Evolutionary conservation across 148 eudicot genomes (phyloP), one percentile per base, ranked within the genome.

Genomic region (Vaccinium darrowii): DNA sequence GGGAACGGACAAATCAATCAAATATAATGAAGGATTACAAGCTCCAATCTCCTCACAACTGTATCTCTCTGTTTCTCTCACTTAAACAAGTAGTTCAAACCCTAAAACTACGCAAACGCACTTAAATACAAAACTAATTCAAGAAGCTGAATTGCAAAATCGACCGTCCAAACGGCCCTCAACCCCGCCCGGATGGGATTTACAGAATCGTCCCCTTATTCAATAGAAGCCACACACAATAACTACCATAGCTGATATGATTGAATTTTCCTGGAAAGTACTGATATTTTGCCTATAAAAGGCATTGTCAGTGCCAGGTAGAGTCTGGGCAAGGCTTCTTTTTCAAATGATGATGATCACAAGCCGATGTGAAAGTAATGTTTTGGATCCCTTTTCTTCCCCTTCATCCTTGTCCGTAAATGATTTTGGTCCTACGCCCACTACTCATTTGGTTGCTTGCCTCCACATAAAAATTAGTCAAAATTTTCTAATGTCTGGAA

Each of bases 321-420:
- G 67, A 62, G 33, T 76, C 53, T 39, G 58, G 81, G 82, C 76
- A 19, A 86, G 79, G 83, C 85, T 82, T 86, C 85, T 69, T 86
- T 82, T 76, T n/a, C 51, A 86, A 82, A 85, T 65, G 85, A 53
- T 77, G 76, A 43, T 82, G 84, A 82, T 82, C 76, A 82, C 84
- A 67, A 69, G 15, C 81, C 76, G 58, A 78, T 77, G 81, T 83
- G 80, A 83, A 86, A 78, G 63, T 43, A 65, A 36, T 81, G 81
- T 77, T 73, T 58, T 58, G 63, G 54, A 72, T 30, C 39, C 84
- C 71, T 77, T 86, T 77, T 51, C 76, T 69, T 67, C 81, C 76
- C 73, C 84, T 85, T 75, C 81, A 75, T 85, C 81, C 80, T 81
- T 75, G 53, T 53, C 81, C 81, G 65, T 51, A 47, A 73, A 85